Evolutionary conservation across 2,329 filamentous ascomycete species (phyloP), one percentile per base, ranked within the genome.

Genomic region (Colletotrichum spinosum): DNA sequence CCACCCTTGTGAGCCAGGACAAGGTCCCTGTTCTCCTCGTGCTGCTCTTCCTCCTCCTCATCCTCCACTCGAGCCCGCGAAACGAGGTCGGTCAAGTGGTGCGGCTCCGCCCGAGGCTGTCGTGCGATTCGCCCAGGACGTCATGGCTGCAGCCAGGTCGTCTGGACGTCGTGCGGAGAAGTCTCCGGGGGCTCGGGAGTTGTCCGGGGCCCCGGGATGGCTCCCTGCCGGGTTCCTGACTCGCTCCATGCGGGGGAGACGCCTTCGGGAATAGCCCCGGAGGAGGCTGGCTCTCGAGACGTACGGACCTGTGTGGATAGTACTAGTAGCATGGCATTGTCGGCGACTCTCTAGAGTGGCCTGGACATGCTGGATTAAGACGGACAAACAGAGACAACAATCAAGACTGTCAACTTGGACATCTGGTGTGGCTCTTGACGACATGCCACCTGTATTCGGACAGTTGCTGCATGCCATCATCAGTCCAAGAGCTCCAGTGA

Each of bases 121-220:
- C 2, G n/a, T 41, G 41, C 38, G 51, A 65, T 55, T 56, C 44
- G 54, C 33, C 1, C 35, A 42, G 15, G 17, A 9, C 8, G 25
- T 41, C 34, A 35, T 25, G 2, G 42, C 34, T 34, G 17, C 33
- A 11, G 25, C 17, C 25, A 54, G 34, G 42, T 35, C 48, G 50
- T 13, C 45, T 38, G 50, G 51, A 12, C n/a, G 2, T 39, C 39
- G 35, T 35, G 56, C 61, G 51, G 56, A 51, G 51, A 60, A 55
- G 57, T 39, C n/a, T 15, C 49, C 42, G 44, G 55, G 53, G 50
- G 56, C 51, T 61, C 51, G 61, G 61, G 45, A 55, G 51, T 60
- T 51, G 61, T 46, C 61, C 61, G 56, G 49, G 60, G 55, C 61
- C 51, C 60, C 60, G 60, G 45, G 41, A 63, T 63, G 48, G 9